Evolutionary conservation across 495 filamentous ascomycete species (phyloP).

Genomic region (Penicillium argentinense): DNA sequence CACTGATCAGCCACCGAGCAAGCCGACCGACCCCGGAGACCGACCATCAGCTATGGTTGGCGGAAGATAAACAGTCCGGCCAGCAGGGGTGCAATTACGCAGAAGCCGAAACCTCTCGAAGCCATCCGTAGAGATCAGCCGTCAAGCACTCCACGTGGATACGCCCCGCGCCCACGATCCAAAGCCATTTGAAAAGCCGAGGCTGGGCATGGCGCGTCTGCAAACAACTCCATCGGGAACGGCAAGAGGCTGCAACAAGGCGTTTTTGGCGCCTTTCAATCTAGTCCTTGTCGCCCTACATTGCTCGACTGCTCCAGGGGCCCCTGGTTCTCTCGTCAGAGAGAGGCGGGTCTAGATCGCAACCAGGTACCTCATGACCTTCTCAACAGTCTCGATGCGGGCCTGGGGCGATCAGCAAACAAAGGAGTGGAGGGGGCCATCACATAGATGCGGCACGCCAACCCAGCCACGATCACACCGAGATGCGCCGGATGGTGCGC

Average conservation of each 20-base stretch:
- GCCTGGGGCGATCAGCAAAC: constrained; percentile 21
- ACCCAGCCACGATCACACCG: constrained; percentile 28
- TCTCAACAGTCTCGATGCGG: neutral
- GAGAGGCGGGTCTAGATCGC: constrained; percentile 9
- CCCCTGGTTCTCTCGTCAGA: neutral
- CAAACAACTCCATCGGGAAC: neutral
- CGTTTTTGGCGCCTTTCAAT: neutral
- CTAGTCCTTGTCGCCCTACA: neutral
- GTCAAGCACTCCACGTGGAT: no score
- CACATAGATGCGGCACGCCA: constrained; percentile 7
- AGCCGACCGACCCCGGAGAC: neutral
- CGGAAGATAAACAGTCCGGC: neutral
- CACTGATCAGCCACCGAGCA: neutral
- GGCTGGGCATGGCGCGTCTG: no score
- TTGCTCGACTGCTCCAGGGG: neutral
- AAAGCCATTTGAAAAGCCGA: no score
- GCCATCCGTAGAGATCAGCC: constrained; percentile 1
- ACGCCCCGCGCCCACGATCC: no score
- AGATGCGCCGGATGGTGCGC: constrained; percentile 13
- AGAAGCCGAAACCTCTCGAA: neutral
- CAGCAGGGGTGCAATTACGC: neutral
- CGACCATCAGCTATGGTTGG: constrained; percentile 2
- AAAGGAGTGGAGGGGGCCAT: constrained; percentile 14
- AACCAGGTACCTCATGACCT: constrained; percentile 15
- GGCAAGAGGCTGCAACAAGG: neutral